These are phyloP conservation scores for Aspergillus sp. DNA, from an alignment of 2,329 filamentous ascomycete genomes.

Conservation along the genomic window DNA sequence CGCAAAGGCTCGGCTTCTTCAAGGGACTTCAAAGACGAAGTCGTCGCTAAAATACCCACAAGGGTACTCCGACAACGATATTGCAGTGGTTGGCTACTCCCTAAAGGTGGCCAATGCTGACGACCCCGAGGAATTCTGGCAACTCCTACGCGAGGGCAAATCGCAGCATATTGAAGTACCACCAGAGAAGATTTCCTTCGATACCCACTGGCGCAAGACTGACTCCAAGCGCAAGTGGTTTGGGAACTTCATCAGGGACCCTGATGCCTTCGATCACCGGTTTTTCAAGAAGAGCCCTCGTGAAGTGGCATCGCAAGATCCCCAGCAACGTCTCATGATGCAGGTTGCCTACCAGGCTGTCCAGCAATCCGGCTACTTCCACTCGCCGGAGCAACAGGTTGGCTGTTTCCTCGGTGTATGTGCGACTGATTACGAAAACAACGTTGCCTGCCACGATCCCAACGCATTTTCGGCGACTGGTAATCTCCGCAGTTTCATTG, in stretches of 20 bases:
- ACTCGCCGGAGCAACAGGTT: conserved; percentile 13
- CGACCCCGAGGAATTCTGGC: conserved; percentile 32
- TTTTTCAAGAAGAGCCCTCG: conserved; percentile 32
- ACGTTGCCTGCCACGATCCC: conserved; percentile 27
- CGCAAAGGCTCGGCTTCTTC: no score
- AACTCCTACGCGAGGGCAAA: conserved; percentile 26
- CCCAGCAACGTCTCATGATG: conserved; percentile 31
- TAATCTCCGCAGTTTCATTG: conserved; percentile 17
- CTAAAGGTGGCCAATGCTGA: conserved; percentile 34
- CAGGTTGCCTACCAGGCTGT: conserved; percentile 33
- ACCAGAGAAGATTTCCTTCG: not conserved
- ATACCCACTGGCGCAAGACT: not conserved
- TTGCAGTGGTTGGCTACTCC: conserved; percentile 41
- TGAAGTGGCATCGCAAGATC: conserved; percentile 29
- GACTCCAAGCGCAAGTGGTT: conserved; percentile 7
- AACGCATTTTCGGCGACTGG: conserved; percentile 30
- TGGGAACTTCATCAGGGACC: conserved; percentile 18
- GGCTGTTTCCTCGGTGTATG: conserved; percentile 30
- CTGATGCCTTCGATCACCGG: conserved; percentile 28
- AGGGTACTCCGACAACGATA: not conserved
- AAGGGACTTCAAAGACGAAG: not conserved
- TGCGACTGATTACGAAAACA: conserved; percentile 28
- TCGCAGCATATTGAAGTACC: conserved; percentile 29
- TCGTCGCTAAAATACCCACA: not conserved
- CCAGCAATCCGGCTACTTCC: conserved; percentile 32